These are phyloP conservation scores for Ramaria sp. DNA, from an alignment of 768 basidiomycete genomes.

Conservation along the genomic window DNA sequence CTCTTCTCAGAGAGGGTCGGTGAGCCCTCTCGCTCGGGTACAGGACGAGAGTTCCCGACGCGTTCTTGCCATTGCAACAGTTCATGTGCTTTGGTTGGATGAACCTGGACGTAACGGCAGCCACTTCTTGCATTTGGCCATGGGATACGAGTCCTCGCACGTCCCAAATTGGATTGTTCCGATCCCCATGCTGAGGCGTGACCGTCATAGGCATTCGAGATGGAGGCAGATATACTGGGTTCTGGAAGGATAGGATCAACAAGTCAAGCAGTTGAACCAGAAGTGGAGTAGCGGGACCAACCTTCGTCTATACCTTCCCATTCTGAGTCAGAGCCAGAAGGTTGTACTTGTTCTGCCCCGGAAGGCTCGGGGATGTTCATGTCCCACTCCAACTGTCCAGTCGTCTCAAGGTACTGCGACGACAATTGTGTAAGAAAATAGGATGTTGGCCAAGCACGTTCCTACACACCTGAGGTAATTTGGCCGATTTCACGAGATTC, in stretches of 20 bases:
- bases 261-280: neutral
- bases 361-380: neutral
- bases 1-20: neutral
- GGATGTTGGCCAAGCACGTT: neutral
- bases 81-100: neutral
- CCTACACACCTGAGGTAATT: neutral
- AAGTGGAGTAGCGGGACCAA: neutral
- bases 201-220: neutral
- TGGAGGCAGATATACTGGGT: neutral
- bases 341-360: neutral
- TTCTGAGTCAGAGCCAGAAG: conserved; percentile 4
- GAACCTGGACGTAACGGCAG: neutral
- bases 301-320: conserved; percentile 8
- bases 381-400: neutral
- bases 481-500: neutral
- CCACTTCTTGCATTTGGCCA: neutral
- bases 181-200: neutral
- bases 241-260: neutral
- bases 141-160: neutral
- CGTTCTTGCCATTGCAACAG: neutral
- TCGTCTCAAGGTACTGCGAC: neutral
- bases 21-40: neutral
- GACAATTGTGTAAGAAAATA: neutral
- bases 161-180: neutral
- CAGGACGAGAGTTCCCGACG: neutral